These are phyloP conservation scores for Coemansia sp. DNA, from an alignment of 192 early-diverging fungal species.

Conservation along the genomic window DNA sequence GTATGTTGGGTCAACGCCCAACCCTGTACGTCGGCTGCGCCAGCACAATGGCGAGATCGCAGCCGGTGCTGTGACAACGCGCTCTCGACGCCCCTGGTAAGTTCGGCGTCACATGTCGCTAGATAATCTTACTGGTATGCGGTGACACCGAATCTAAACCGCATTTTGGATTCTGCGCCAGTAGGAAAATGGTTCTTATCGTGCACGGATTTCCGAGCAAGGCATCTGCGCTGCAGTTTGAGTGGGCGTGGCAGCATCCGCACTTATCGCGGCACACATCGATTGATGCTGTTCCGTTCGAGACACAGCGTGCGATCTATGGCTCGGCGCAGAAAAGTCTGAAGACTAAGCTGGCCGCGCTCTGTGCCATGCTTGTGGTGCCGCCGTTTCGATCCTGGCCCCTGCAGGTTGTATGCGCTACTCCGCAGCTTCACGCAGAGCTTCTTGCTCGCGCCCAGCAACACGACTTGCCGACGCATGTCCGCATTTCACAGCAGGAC, in stretches of 20 bases:
- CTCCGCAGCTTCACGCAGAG: constrained; percentile 13
- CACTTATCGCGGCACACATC: constrained; percentile 42
- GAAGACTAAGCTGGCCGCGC: constrained; percentile 37
- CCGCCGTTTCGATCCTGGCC: constrained; percentile 48
- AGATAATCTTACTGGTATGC: neutral
- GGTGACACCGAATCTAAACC: neutral
- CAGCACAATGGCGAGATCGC: constrained; percentile 55
- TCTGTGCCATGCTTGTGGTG: constrained; percentile 32
- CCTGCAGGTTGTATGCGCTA: constrained; percentile 27
- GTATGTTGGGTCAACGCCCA: constrained; percentile 52
- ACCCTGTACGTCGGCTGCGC: constrained; percentile 43
- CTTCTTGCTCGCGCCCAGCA: constrained; percentile 9
- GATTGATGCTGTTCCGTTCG: constrained; percentile 20
- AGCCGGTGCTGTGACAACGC: constrained; percentile 39
- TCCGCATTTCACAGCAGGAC: constrained; percentile 12
- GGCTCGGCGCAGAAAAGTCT: constrained; percentile 36
- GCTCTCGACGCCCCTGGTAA: constrained; percentile 41
- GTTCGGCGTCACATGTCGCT: neutral
- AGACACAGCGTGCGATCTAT: constrained; percentile 28
- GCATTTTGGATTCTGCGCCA: neutral
- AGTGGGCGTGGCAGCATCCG: constrained; percentile 56
- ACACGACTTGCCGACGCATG: constrained; percentile 20
- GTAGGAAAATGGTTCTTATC: constrained; percentile 48
- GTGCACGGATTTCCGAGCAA: constrained; percentile 52
- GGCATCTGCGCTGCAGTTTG: constrained; percentile 43